Evolutionary conservation across 495 filamentous ascomycete species (phyloP).

Genomic region (Oidiodendron maius): DNA sequence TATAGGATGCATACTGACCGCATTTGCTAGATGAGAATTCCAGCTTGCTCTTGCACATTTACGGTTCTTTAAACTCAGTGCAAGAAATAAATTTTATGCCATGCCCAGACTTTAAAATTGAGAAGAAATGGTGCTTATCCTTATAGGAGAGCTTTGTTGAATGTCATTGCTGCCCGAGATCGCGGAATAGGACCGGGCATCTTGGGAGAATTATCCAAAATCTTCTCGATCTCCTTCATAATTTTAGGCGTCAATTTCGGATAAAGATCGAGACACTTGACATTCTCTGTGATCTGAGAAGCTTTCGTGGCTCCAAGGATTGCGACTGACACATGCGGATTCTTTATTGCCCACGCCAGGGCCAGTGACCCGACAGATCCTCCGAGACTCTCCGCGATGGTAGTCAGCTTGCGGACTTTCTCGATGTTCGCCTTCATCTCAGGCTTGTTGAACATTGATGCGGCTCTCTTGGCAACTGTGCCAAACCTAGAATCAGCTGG

Average conservation of each 20-base stretch:
- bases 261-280: conserved; percentile 56
- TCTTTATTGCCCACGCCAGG: conserved; percentile 71
- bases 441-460: conserved; percentile 4
- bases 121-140: too few species aligned
- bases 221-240: conserved; percentile 61
- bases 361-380: conserved; percentile 52
- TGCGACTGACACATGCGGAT: conserved; percentile 64
- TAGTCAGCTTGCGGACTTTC: conserved; percentile 42
- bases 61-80: too few species aligned
- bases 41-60: too few species aligned
- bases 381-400: conserved; percentile 62
- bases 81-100: too few species aligned
- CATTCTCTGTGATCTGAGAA: conserved; percentile 65
- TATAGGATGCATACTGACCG: too few species aligned
- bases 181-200: not conserved
- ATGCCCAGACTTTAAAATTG: too few species aligned
- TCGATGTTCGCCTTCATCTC: conserved; percentile 29
- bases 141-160: not conserved
- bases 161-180: not conserved
- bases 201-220: conserved; percentile 8
- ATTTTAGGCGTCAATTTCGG: conserved; percentile 61
- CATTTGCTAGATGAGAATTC: too few species aligned
- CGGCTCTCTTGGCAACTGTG: not conserved
- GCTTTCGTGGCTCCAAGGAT: conserved; percentile 68
- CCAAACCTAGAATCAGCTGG: conserved; percentile 50